Base-by-base conservation (phyloP, 1,284 basidiomycete species). In the Ganoderma sp. region DNA sequence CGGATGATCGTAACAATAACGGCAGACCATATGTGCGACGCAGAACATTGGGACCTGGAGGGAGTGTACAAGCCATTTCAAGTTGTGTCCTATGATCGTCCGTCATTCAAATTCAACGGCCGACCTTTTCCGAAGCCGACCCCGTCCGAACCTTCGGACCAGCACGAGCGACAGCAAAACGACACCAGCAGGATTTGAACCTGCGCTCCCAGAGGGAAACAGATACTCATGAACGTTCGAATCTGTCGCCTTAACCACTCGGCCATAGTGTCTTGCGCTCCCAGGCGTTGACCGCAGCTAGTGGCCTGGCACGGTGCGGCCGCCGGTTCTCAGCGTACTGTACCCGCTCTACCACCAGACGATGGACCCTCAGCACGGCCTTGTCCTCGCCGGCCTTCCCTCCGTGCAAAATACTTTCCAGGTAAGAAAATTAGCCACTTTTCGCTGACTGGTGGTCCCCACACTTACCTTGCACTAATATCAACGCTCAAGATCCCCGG, bases 211-310 rank as follows among this genome's bases (percentile, higher is more conserved):
- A 72, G 60, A 72, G 59, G 59, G 71, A 69, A 72, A 72, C 71
- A 72, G 71, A 72, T 72, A 22, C 25, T 64, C 41, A 5, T 28
- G 3, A 2, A 12, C 62, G 10, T 72, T 72, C 71, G 68, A 72
- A 72, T 72, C 71, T 72, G 71, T 72, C 71, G 71, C 71, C 71
- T 72, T 72, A 72, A 72, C 71, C 71, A 72, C 69, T 72, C 71
- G 69, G 71, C 71, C 71, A 72, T 72, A 68, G 68, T 70, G 69
- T 70, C 69, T 56, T 68, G 6, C 32, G 32, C 32, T 32, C 2
- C 32, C 3, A 32, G 32, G 32, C 32, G 32, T 32, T 32, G 32
- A 5, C 32, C 32, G 32, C 32, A 32, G 0, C 4, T 32, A 4
- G 32, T 32, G 5, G 32, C 32, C 32, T 32, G 32, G 32, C 32